These are phyloP conservation scores for Prunus fruticosa DNA, from an alignment of 306 rosid genomes.

Conservation along the genomic window DNA sequence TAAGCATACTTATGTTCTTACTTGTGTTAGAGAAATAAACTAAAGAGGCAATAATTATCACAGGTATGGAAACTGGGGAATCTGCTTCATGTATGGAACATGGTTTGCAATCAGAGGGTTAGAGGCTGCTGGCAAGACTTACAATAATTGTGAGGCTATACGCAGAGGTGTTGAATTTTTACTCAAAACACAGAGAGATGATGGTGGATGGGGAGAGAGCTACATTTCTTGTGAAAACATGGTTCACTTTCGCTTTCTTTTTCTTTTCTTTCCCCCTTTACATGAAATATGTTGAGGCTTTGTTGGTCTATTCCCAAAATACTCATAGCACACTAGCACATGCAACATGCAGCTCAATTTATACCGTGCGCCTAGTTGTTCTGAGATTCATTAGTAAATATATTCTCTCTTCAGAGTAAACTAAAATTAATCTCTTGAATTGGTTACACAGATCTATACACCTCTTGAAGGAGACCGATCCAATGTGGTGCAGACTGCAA, in stretches of 20 bases:
- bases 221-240: slow-evolving; percentile 42
- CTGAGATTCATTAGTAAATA: too few species aligned
- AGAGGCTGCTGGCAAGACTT: slow-evolving; percentile 28
- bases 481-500: slow-evolving; percentile 35
- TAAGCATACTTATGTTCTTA: not conserved
- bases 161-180: slow-evolving; percentile 32
- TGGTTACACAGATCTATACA: slow-evolving; percentile 21
- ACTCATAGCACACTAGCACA: too few species aligned
- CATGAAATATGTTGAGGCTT: too few species aligned
- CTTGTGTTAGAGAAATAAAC: too few species aligned
- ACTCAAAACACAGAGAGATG: slow-evolving; percentile 24
- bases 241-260: not conserved
- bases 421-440: too few species aligned
- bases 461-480: slow-evolving; percentile 30
- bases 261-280: not conserved
- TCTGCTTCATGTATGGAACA: slow-evolving; percentile 41
- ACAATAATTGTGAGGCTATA: slow-evolving; percentile 26
- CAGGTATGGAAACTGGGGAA: slow-evolving; percentile 42
- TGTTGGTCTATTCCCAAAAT: too few species aligned
- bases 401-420: too few species aligned
- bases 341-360: too few species aligned
- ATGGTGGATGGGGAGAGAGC: slow-evolving; percentile 50
- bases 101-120: slow-evolving; percentile 34
- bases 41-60: too few species aligned
- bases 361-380: too few species aligned